A percentile compares a stretch with the other conserved stretches of the same genome.
Conservation (phyloP, 495 filamentous ascomycete genomes). For the Xylaria acuta region DNA sequence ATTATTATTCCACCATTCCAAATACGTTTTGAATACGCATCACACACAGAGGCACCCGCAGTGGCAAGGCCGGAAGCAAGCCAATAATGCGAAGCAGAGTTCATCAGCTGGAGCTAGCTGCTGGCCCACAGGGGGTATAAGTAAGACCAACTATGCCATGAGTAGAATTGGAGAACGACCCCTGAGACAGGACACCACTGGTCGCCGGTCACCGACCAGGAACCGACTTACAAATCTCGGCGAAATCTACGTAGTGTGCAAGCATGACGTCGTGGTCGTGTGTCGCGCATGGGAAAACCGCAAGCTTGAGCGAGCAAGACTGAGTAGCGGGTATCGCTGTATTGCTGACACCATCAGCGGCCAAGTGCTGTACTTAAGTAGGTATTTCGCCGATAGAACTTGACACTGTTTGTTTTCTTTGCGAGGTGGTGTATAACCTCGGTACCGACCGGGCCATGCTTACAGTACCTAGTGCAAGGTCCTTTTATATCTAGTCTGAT, state of each 20-base stretch:
- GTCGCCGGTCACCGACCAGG: neutral
- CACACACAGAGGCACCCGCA: neutral
- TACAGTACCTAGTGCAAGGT: neutral
- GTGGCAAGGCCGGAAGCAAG: neutral
- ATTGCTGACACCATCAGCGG: neutral
- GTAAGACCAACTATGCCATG: too few species aligned
- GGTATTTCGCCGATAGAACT: neutral
- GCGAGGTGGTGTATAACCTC: neutral
- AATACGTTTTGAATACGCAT: neutral
- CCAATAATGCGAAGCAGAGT: neutral
- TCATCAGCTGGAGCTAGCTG: neutral
- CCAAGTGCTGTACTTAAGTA: neutral
- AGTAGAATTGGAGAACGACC: neutral
- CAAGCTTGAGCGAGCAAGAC: neutral
- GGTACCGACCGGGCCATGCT: neutral
- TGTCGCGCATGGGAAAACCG: neutral
- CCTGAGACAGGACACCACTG: neutral
- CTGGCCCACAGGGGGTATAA: too few species aligned
- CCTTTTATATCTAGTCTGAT: neutral
- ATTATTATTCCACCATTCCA: slow-evolving; percentile 12
- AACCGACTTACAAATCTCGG: neutral
- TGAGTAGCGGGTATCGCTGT: neutral
- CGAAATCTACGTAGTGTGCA: neutral
- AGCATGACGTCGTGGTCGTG: slow-evolving; percentile 3
- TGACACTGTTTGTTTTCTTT: neutral